Percentiles rank a stretch among this genome's conserved stretches.
These are phyloP conservation scores for Letharia columbiana DNA, from an alignment of 495 filamentous ascomycete species.

Conservation along the genomic window DNA sequence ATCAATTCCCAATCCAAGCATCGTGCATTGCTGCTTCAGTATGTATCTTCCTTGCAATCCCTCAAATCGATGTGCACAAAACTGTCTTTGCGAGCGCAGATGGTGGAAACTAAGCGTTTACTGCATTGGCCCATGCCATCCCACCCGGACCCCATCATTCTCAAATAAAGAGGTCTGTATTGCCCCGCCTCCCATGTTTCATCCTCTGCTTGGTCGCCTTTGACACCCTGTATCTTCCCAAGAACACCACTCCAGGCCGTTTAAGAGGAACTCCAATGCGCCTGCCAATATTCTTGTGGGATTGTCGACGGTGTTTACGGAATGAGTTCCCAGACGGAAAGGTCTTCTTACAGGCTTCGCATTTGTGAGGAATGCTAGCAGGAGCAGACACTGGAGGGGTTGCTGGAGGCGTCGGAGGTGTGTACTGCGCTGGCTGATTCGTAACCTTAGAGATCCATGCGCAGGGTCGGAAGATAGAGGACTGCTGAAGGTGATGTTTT, in stretches of 20 bases:
- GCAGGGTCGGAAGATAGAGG: background rate
- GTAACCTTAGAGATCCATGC: slow-evolving; percentile 12
- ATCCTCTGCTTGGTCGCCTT: slow-evolving; percentile 1
- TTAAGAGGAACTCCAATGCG: slow-evolving; percentile 7
- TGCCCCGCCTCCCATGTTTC: background rate
- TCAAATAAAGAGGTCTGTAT: background rate
- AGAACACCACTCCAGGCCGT: background rate
- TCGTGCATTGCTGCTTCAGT: background rate
- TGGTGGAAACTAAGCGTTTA: background rate
- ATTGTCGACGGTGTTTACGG: slow-evolving; percentile 9
- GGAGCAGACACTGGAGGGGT: background rate
- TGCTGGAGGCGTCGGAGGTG: slow-evolving; percentile 3
- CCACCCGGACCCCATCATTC: background rate
- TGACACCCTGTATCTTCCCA: slow-evolving; percentile 13
- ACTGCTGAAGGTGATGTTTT: background rate
- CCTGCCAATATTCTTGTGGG: background rate
- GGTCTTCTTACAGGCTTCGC: slow-evolving; percentile 12
- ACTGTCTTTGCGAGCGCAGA: background rate
- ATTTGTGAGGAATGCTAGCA: slow-evolving; percentile 11
- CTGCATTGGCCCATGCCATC: background rate
- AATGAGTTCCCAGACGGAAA: slow-evolving; percentile 19
- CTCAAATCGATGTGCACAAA: background rate
- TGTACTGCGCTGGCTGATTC: slow-evolving; percentile 9
- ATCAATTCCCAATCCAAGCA: background rate
- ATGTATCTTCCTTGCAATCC: background rate